A percentile compares a stretch with the other conserved stretches of the same genome.
phyloP scores from a whole-genome alignment of 371 early-diverging fungal genomes.

The Mucor saturninus region DNA sequence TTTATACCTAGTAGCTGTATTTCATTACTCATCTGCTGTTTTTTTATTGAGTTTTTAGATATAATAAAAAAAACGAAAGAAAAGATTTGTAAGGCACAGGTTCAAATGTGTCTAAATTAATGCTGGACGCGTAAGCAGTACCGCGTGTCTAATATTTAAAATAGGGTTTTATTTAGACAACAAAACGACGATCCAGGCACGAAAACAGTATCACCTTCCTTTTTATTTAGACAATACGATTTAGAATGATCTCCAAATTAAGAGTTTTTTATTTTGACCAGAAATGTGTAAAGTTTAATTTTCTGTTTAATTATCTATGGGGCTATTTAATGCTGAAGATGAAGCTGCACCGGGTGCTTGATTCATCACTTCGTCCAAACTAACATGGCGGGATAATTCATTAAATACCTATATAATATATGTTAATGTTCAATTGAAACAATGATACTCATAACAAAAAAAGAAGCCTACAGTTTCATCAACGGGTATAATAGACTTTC shows the following conservation, averaged over 20 bases:
- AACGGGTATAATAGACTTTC: slow-evolving; percentile 93
- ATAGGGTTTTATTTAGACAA: too few relatives aligned
- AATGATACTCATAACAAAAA: neutral
- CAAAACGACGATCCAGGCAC: too few relatives aligned
- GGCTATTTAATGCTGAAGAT: slow-evolving; percentile 27
- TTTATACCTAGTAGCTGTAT: slow-evolving; percentile 44
- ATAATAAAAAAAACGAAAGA: too few relatives aligned
- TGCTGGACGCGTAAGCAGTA: too few relatives aligned
- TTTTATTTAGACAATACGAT: too few relatives aligned
- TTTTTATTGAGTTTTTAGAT: too few relatives aligned
- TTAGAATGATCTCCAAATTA: too few relatives aligned
- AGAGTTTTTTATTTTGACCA: too few relatives aligned
- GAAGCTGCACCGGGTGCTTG: slow-evolving; percentile 47
- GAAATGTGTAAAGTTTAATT: neutral
- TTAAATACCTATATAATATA: slow-evolving; percentile 58
- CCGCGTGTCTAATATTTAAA: too few relatives aligned
- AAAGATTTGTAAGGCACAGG: too few relatives aligned
- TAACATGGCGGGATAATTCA: slow-evolving; percentile 83
- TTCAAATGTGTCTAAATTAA: too few relatives aligned
- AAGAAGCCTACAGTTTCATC: slow-evolving; percentile 28
- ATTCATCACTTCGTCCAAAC: slow-evolving; percentile 82
- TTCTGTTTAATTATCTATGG: slow-evolving; percentile 15
- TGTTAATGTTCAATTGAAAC: neutral
- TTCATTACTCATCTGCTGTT: slow-evolving; percentile 33
- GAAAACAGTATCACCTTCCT: too few relatives aligned